Percentiles rank a stretch among this genome's conserved stretches.
Evolutionary conservation across 331 rosid genomes (phyloP).

Genomic region (Phaseolus coccineus): DNA sequence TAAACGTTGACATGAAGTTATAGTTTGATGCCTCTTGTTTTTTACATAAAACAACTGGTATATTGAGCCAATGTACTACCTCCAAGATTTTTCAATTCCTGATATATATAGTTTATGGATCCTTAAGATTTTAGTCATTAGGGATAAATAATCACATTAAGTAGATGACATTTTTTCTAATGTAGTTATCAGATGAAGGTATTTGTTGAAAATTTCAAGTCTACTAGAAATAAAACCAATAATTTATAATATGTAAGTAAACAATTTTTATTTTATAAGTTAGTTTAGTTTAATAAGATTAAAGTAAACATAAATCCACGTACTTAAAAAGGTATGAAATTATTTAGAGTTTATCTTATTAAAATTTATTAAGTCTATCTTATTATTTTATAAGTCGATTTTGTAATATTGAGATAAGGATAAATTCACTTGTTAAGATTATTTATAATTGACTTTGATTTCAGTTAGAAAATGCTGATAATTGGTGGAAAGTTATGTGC

Average conservation of each 20-base stretch:
- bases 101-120: not conserved
- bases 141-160: not conserved
- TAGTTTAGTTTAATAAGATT: too few species aligned
- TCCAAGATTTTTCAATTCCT: not conserved
- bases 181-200: not conserved
- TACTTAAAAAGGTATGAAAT: too few species aligned
- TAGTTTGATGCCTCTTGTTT: not conserved
- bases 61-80: not conserved
- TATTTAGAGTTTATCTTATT: too few species aligned
- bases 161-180: not conserved
- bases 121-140: not conserved
- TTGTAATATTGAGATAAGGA: too few species aligned
- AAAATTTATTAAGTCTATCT: too few species aligned
- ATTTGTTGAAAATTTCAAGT: not conserved
- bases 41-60: not conserved
- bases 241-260: too few species aligned
- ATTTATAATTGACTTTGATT: not conserved
- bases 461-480: constrained; percentile 1
- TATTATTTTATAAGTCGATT: too few species aligned
- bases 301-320: too few species aligned
- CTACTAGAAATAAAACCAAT: too few species aligned
- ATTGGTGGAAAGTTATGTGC: constrained; percentile 7
- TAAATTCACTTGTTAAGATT: too few species aligned
- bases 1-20: constrained; percentile 29
- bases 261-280: too few species aligned